These are phyloP conservation scores for Tremella mesenterica DNA, from an alignment of 768 basidiomycete genomes.

Conservation along the genomic window DNA sequence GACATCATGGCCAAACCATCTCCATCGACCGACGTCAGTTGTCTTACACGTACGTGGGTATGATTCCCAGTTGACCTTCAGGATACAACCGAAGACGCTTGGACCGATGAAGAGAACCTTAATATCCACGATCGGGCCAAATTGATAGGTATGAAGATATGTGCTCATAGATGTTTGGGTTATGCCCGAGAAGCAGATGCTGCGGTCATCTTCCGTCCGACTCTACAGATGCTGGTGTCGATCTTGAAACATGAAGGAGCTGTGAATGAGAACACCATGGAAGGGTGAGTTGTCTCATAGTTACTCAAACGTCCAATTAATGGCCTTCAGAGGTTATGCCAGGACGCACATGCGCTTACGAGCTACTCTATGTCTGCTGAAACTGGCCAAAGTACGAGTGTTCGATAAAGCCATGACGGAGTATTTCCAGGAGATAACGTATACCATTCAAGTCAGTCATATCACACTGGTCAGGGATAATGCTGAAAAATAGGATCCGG, in stretches of 20 bases:
- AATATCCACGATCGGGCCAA: conserved; percentile 58
- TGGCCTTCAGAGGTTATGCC: conserved; percentile 47
- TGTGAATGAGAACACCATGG: conserved; percentile 52
- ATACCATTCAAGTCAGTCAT: conserved; percentile 62
- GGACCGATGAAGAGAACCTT: conserved; percentile 63
- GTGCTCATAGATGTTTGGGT: conserved; percentile 68
- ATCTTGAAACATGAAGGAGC: conserved; percentile 65
- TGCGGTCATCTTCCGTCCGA: conserved; percentile 61
- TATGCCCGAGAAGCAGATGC: conserved; percentile 51
- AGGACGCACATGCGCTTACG: conserved; percentile 73
- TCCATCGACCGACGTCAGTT: conserved; percentile 24
- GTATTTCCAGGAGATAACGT: conserved; percentile 61
- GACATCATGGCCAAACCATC: conserved; percentile 25
- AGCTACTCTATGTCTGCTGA: conserved; percentile 70
- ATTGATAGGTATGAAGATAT: conserved; percentile 67
- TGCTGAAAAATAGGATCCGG: not conserved
- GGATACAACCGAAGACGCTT: conserved; percentile 51
- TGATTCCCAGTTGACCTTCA: not conserved
- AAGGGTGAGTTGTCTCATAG: conserved; percentile 48
- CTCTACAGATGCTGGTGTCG: conserved; percentile 64
- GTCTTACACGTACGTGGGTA: not conserved
- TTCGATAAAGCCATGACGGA: conserved; percentile 55
- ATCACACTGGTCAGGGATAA: not conserved
- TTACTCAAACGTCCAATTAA: conserved; percentile 4
- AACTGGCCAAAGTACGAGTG: conserved; percentile 52